Percentiles rank a stretch among this genome's conserved stretches.
Conservation (phyloP, 2,329 filamentous ascomycete genomes). For the Rosellinia necatrix region DNA sequence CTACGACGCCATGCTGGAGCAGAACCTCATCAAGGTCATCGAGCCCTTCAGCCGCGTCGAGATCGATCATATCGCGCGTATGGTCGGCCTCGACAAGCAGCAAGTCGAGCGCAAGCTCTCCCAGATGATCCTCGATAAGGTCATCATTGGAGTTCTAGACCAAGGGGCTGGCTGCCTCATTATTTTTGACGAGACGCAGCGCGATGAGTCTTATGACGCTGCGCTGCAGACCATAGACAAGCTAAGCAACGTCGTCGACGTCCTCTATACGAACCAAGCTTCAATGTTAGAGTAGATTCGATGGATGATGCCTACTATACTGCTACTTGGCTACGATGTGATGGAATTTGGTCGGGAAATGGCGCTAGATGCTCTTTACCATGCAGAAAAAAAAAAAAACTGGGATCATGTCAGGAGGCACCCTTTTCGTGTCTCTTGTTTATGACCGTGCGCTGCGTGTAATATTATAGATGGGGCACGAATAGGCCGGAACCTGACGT, state of each 20-base stretch:
- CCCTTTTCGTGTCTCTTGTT: neutral
- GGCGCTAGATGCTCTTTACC: slow-evolving; percentile 2
- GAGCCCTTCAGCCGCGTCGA: slow-evolving; percentile 98
- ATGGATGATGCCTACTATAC: too few species aligned
- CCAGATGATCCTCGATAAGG: slow-evolving; percentile 99
- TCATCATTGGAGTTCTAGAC: slow-evolving; percentile 95
- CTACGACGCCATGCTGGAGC: slow-evolving; percentile 98
- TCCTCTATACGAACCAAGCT: slow-evolving; percentile 96
- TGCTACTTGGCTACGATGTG: slow-evolving; percentile 6
- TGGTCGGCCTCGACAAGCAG: slow-evolving; percentile 93
- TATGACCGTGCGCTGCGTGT: slow-evolving; percentile 18
- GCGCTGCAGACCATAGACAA: slow-evolving; percentile 96
- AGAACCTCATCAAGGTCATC: slow-evolving; percentile 99
- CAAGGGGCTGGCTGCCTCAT: slow-evolving; percentile 98
- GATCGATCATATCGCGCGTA: slow-evolving; percentile 94
- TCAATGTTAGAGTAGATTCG: slow-evolving; percentile 79
- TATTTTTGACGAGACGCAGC: slow-evolving; percentile 92
- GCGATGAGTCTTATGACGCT: slow-evolving; percentile 92
- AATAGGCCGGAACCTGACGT: slow-evolving; percentile 9
- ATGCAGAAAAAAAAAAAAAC: neutral
- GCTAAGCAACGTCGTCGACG: slow-evolving; percentile 95
- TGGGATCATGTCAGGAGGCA: neutral
- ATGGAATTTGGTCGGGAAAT: neutral
- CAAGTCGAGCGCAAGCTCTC: slow-evolving; percentile 98
- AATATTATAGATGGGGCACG: slow-evolving; percentile 30